phyloP scores from a whole-genome alignment of 805 yeast species.

The Zygosaccharomyces gambellarensis region DNA sequence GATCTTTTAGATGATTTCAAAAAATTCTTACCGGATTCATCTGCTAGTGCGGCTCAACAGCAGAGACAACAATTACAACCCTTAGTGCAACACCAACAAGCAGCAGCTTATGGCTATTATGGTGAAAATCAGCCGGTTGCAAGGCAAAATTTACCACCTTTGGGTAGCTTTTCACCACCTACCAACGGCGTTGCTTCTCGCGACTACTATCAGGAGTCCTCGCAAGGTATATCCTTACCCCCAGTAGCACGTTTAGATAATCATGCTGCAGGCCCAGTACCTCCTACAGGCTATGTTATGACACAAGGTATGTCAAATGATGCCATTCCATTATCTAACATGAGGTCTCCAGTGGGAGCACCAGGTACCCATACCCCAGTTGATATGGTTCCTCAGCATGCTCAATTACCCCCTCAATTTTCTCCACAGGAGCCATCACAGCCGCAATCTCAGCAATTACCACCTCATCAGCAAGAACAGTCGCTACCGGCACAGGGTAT shows the following conservation, averaged over 20 bases:
- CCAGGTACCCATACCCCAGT: slow-evolving; percentile 20
- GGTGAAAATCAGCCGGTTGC: slow-evolving; percentile 7
- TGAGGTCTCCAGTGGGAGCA: slow-evolving; percentile 29
- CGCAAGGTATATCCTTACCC: slow-evolving; percentile 22
- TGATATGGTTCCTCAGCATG: slow-evolving; percentile 6
- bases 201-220: slow-evolving; percentile 19
- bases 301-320: slow-evolving; percentile 24
- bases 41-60: slow-evolving; percentile 25
- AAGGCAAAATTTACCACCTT: slow-evolving; percentile 34
- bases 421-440: slow-evolving; percentile 13
- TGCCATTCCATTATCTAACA: slow-evolving; percentile 35
- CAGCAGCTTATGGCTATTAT: slow-evolving; percentile 12
- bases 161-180: slow-evolving; percentile 38
- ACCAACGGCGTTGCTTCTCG: slow-evolving; percentile 29
- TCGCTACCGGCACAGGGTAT: slow-evolving; percentile 10
- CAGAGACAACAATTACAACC: slow-evolving; percentile 21
- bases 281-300: slow-evolving; percentile 12
- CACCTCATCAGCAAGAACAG: slow-evolving; percentile 22
- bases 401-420: slow-evolving; percentile 9
- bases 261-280: slow-evolving; percentile 10
- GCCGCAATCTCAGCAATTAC: slow-evolving; percentile 27
- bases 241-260: slow-evolving; percentile 19
- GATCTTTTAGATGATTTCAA: slow-evolving; percentile 92
- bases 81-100: slow-evolving; percentile 6
- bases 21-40: slow-evolving; percentile 81